Evolutionary conservation across 1,284 basidiomycete genomes (phyloP).

Genomic region (Sanghuangporus baumii): DNA sequence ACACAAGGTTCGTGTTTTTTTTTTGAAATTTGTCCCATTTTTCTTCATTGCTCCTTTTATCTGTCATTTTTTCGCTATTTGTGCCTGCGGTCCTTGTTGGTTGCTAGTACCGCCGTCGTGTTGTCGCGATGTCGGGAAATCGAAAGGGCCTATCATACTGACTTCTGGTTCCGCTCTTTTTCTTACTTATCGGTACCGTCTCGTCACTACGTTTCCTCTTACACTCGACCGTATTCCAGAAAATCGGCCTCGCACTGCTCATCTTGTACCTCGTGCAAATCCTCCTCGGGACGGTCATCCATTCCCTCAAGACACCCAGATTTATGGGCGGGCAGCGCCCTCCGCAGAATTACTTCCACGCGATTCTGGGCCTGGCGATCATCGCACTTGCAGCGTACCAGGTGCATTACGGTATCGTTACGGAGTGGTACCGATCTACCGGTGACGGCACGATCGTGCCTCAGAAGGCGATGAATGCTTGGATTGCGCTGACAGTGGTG

Average conservation of each 20-base stretch:
- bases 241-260: slow-evolving; percentile 50
- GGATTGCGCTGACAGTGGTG: slow-evolving; percentile 25
- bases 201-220: no score
- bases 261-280: slow-evolving; percentile 51
- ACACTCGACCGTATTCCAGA: slow-evolving; percentile 25
- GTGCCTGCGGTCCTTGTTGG: neutral
- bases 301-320: slow-evolving; percentile 41
- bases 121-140: neutral
- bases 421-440: slow-evolving; percentile 36
- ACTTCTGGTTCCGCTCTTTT: neutral
- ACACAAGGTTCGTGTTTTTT: slow-evolving; percentile 31
- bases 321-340: slow-evolving; percentile 36
- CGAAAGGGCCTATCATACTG: neutral
- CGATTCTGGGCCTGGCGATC: slow-evolving; percentile 38
- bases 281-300: slow-evolving; percentile 44
- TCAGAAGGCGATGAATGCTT: slow-evolving; percentile 38
- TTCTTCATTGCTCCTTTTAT: neutral
- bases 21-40: neutral
- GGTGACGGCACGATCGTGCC: slow-evolving; percentile 36
- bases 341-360: slow-evolving; percentile 46
- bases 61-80: neutral
- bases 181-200: neutral
- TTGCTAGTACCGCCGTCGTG: neutral
- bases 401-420: slow-evolving; percentile 44
- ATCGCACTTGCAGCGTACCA: slow-evolving; percentile 43